phyloP scores from a whole-genome alignment of 495 filamentous ascomycete species.

The Xylaria bambusicola region DNA sequence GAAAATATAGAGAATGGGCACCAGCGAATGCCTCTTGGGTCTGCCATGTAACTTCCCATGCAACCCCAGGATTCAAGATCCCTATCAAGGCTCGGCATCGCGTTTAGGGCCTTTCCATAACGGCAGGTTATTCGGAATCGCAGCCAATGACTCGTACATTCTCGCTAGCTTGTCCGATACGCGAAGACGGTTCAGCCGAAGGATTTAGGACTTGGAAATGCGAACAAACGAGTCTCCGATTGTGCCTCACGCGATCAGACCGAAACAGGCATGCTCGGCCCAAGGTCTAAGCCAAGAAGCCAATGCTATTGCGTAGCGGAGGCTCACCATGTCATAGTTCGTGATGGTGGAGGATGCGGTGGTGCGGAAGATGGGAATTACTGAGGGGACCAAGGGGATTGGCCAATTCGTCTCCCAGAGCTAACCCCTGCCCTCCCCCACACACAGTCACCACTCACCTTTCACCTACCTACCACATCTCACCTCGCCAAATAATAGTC shows the following conservation, averaged over 20 bases:
- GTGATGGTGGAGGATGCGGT: background rate
- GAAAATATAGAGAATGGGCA: background rate
- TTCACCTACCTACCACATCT: background rate
- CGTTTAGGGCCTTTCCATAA: background rate
- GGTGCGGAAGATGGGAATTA: background rate
- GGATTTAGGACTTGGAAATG: background rate
- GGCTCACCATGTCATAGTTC: background rate
- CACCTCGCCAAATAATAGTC: background rate
- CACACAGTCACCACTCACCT: background rate
- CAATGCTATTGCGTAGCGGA: constrained; percentile 3
- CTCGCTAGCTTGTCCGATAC: background rate
- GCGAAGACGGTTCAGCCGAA: background rate
- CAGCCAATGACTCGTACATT: constrained; percentile 4
- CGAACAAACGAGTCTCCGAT: background rate
- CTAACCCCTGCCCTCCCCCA: background rate
- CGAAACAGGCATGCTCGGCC: constrained; percentile 4
- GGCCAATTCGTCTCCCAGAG: constrained; percentile 11
- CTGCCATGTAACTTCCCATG: background rate
- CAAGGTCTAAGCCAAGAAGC: background rate
- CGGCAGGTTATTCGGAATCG: background rate
- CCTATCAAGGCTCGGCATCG: constrained; percentile 2
- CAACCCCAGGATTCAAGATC: background rate
- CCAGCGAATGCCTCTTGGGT: background rate
- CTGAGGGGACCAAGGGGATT: constrained; percentile 8
- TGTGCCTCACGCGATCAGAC: background rate